Base-by-base conservation (phyloP, 441 rosid species). In the Populus hybrid region DNA sequence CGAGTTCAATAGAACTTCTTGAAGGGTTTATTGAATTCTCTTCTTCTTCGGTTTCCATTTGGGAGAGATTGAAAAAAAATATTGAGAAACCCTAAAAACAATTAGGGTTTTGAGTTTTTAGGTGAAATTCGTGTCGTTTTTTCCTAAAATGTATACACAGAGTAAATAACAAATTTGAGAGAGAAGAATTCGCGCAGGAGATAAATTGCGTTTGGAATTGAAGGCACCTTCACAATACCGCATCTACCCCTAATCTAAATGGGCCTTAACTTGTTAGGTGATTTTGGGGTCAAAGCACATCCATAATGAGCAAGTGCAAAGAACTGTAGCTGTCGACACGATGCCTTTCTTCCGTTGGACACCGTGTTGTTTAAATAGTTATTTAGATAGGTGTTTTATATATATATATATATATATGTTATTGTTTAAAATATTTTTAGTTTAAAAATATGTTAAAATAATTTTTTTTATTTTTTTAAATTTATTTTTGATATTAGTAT, bases 1-100 rank as follows among this genome's bases (percentile, higher is more conserved):
- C 28, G 65, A 70, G 70, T 78, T 75, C 75, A 6, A 42, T 73
- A 34, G 77, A 68, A 59, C 83, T 83, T 69, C 66, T 80, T 3
- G 63, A 12, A 11, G 74, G 73, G 50, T 73, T 63, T 50, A 50
- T 63, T 76, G 28, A 76, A 83, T 82, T 50, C 74, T 88, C 88
- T 68, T 91, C 88, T 78, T 86, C 93, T 80, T 77, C 88, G 78
- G 85, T 10, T 65, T 86, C 88, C 89, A 88, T 87, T 38, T 70
- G 46, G 32, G 34, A 57, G 32, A 38, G 21, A 71, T 67, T 12
- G 30, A 3, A 30, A 30, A 61, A 61, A 63, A 71, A 77, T n/a
- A 81, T 35, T 72, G 72, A 67, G 81, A 78, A 85, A 84, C 88
- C 88, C 89, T 82, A 83, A 72, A 73, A 76, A 73, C 72, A 85